A percentile compares a stretch with the other conserved stretches of the same genome.
phyloP scores from a whole-genome alignment of 2,329 filamentous ascomycete species.

The Colletotrichum musae region DNA sequence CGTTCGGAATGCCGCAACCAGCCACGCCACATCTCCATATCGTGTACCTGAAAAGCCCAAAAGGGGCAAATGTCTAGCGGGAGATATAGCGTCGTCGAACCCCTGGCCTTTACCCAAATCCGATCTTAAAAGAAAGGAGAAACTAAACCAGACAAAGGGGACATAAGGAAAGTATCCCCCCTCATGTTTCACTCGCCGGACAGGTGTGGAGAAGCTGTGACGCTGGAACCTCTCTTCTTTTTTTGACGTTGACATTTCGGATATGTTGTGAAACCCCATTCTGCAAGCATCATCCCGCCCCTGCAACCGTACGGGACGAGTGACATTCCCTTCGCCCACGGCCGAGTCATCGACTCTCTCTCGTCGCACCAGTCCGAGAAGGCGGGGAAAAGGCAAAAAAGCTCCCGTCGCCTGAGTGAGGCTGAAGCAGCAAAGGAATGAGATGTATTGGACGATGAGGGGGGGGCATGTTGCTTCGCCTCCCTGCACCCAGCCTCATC shows the following conservation, averaged over 20 bases:
- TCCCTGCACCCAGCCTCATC: background rate
- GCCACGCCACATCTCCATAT: too few species aligned
- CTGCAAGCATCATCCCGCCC: background rate
- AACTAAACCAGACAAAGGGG: too few species aligned
- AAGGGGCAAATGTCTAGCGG: too few species aligned
- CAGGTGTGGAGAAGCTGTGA: background rate
- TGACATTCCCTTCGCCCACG: background rate
- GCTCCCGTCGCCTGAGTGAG: background rate
- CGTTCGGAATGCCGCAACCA: background rate
- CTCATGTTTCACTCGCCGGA: constrained; percentile 23
- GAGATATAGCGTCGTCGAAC: too few species aligned
- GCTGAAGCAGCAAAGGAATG: background rate
- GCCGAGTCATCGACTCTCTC: too few species aligned
- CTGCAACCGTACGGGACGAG: background rate
- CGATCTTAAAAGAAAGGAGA: too few species aligned
- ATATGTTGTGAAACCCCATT: constrained; percentile 19
- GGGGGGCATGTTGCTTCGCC: background rate
- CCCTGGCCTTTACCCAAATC: too few species aligned
- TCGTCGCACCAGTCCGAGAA: background rate
- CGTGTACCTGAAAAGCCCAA: too few species aligned
- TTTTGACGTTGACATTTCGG: constrained; percentile 2
- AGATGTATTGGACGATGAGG: too few species aligned
- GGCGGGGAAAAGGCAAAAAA: background rate
- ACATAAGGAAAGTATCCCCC: background rate
- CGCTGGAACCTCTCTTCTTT: background rate